Conservation (phyloP, 2,329 filamentous ascomycete species). For the Plenodomus lindquistii region DNA sequence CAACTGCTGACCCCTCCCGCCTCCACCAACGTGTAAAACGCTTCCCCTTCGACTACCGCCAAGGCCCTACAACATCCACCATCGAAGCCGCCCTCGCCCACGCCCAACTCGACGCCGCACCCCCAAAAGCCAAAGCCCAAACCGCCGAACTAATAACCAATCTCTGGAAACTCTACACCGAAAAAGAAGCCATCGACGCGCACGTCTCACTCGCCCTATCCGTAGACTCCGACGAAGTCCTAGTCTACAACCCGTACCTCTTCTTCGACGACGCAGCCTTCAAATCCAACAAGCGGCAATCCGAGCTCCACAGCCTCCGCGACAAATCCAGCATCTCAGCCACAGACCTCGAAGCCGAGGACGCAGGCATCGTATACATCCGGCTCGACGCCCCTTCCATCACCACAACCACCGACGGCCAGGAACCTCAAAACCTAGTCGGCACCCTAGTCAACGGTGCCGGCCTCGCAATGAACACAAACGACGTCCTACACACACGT, state of each 20-base stretch:
- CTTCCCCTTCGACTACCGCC: constrained; percentile 66
- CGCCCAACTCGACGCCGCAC: constrained; percentile 56
- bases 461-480: constrained; percentile 87
- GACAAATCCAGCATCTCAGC: constrained; percentile 57
- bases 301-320: constrained; percentile 62
- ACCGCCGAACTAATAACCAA: constrained; percentile 56
- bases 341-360: constrained; percentile 65
- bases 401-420: constrained; percentile 12
- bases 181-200: constrained; percentile 68
- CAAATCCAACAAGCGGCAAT: constrained; percentile 64
- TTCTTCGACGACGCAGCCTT: constrained; percentile 73
- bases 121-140: constrained; percentile 49
- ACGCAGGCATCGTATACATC: constrained; percentile 78
- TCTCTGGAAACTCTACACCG: constrained; percentile 63
- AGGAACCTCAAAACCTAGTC: constrained; percentile 61
- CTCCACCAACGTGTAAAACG: constrained; percentile 51
- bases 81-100: constrained; percentile 54
- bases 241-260: constrained; percentile 60
- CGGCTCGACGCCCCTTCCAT: constrained; percentile 49
- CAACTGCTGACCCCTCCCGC: constrained; percentile 50
- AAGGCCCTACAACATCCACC: constrained; percentile 45
- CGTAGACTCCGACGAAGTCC: constrained; percentile 45
- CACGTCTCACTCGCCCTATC: constrained; percentile 54
- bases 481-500: constrained; percentile 71
- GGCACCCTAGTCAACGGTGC: constrained; percentile 89